phyloP scores from a whole-genome alignment of 225 moss, liverwort and hornwort genomes.

The Polytrichum formosum region DNA sequence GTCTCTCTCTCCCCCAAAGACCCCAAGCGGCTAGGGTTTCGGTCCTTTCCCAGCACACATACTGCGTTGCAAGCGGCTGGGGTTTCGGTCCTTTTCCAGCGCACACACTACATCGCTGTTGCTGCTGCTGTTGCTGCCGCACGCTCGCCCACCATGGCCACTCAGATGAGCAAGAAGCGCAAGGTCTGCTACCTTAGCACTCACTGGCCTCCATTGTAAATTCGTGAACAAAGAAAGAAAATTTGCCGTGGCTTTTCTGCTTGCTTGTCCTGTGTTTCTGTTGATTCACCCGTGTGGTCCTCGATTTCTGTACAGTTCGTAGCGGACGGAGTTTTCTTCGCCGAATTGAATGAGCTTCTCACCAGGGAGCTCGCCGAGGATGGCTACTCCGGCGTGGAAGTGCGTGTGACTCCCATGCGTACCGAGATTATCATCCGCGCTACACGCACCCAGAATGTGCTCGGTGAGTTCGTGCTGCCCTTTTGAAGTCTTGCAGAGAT shows the following conservation, averaged over 20 bases:
- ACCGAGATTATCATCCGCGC: slow-evolving; percentile 61
- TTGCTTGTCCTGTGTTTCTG: no score
- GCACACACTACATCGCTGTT: no score
- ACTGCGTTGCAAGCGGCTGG: no score
- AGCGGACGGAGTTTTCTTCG: slow-evolving; percentile 58
- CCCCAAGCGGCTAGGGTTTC: slow-evolving; percentile 1
- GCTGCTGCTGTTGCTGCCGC: neutral
- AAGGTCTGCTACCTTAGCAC: slow-evolving; percentile 23
- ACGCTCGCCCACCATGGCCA: slow-evolving; percentile 36
- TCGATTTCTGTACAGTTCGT: slow-evolving; percentile 31
- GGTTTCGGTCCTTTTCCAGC: neutral
- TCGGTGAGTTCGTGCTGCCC: slow-evolving; percentile 16
- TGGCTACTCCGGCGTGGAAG: slow-evolving; percentile 59
- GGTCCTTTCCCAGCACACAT: no score
- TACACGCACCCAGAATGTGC: slow-evolving; percentile 55
- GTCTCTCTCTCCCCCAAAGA: neutral
- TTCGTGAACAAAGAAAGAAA: neutral
- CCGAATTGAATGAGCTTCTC: slow-evolving; percentile 53
- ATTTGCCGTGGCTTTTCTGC: no score
- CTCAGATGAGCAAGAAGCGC: slow-evolving; percentile 73
- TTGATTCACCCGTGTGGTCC: no score
- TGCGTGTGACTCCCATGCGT: slow-evolving; percentile 58
- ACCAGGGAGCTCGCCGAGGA: slow-evolving; percentile 59
- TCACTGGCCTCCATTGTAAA: no score
- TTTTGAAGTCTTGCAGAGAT: neutral